Evolutionary conservation across 1,284 basidiomycete genomes (phyloP).

Genomic region (Acaromyces ingoldii): DNA sequence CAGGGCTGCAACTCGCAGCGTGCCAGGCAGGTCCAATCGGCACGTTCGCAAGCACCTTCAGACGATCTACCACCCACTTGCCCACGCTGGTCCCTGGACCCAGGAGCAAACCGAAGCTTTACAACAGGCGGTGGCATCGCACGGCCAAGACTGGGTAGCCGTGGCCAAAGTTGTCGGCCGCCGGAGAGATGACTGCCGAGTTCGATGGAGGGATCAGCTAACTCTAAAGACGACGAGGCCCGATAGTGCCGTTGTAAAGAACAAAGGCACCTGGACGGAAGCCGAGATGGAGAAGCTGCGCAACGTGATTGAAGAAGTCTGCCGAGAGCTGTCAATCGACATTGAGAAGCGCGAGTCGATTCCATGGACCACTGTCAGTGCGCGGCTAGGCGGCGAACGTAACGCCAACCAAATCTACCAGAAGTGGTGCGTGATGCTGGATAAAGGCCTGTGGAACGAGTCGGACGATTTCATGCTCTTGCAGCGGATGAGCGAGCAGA

Average conservation of each 20-base stretch:
- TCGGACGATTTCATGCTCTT: too few species aligned
- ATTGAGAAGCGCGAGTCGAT: too few species aligned
- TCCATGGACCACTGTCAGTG: too few species aligned
- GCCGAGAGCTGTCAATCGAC: not conserved
- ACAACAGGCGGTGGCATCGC: not conserved
- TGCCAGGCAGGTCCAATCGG: not conserved
- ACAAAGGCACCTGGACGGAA: constrained; percentile 5
- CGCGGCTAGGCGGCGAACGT: too few species aligned
- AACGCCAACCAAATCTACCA: too few species aligned
- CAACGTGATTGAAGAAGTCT: not conserved
- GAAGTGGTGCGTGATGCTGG: too few species aligned
- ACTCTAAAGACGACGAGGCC: too few species aligned
- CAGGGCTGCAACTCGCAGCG: not conserved
- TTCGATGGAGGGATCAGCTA: constrained; percentile 4
- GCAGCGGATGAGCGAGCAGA: not conserved
- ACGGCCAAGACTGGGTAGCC: not conserved
- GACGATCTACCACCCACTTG: not conserved
- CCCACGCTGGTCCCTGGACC: not conserved
- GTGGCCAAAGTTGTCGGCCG: not conserved
- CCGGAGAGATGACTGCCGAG: not conserved
- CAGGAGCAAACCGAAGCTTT: too few species aligned
- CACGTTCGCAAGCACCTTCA: not conserved
- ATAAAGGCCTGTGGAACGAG: too few species aligned
- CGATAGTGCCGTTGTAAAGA: not conserved
- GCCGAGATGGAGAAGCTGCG: not conserved